Base-by-base conservation (phyloP, 768 basidiomycete genomes). In the Lactarius tabidus region DNA sequence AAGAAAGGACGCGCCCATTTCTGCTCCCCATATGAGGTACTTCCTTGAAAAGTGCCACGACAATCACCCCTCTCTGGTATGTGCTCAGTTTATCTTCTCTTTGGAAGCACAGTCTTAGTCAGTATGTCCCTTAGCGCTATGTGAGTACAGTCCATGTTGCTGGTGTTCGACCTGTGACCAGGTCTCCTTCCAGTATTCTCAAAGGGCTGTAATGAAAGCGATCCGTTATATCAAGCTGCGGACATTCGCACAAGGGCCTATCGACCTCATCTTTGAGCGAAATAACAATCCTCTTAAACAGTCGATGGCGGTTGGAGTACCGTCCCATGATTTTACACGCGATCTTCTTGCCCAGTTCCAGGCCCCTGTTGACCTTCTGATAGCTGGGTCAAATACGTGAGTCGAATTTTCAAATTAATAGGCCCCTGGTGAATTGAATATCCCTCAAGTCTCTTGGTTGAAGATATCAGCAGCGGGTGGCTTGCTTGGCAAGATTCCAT, bases 181-280 rank as follows among this genome's bases (percentile, higher is more conserved):
- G 20, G 6, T 20, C 5, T 51, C 10, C 60, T 58, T 59, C 53
- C 58, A 90, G 88, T 88, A 88, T 77, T 81, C 85, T 3, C 86
- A 87, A 72, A 82, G 89, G 66, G 89, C 88, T 1, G 75, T 91
- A 15, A 89, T 91, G 80, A 93, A 93, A 73, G 81, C 84, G 33
- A 78, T 88, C 8, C 85, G 89, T 60, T 85, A 86, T 73, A 80
- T 95, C 76, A 95, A 94, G 75, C 71, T 95, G n/a, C 83, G 92
- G 52, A 89, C 92, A 1, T 83, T 85, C 57, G 85, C 85, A 65
- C 75, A 72, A 1, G 78, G 79, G 15, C 79, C 84, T 36, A 77
- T 79, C 41, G 86, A 88, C 65, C 76, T 94, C 20, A 83, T 84
- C 12, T 74, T 90, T 6, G 83, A 83, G 68, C 80, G 80, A 48